phyloP scores from a whole-genome alignment of 306 rosid genomes.

The Psophocarpus tetragonolobus region DNA sequence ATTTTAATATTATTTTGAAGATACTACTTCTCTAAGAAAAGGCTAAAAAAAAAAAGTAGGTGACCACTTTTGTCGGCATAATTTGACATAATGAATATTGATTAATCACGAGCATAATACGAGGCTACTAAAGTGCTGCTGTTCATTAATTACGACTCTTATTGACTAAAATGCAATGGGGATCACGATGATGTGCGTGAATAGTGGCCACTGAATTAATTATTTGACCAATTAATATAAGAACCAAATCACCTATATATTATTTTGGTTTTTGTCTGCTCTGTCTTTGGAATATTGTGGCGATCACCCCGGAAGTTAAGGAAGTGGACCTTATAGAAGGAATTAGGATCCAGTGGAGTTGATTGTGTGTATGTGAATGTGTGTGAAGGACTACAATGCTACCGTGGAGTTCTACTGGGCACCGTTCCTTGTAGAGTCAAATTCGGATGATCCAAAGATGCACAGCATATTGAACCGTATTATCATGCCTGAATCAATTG shows the following conservation, averaged over 20 bases:
- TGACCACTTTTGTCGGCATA: not conserved
- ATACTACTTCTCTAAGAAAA: not conserved
- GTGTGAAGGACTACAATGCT: conserved; percentile 75
- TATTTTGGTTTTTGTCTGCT: conserved; percentile 21
- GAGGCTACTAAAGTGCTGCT: not conserved
- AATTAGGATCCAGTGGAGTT: not conserved
- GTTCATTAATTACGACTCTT: not conserved
- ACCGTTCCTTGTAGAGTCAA: conserved; percentile 92
- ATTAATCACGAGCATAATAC: not conserved
- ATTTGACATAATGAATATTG: conserved; percentile 1
- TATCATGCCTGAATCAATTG: conserved; percentile 85
- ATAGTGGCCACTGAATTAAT: conserved; percentile 14
- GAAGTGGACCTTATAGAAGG: not conserved
- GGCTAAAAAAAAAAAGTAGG: not conserved
- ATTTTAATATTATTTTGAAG: no score
- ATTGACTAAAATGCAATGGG: not conserved
- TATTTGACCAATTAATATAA: not conserved
- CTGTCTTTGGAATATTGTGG: conserved; percentile 3
- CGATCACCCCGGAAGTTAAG: not conserved
- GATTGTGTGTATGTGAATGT: no score
- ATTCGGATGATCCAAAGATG: conserved; percentile 88
- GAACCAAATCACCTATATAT: not conserved
- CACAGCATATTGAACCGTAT: conserved; percentile 86
- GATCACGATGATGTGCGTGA: not conserved
- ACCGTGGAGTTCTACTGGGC: conserved; percentile 96